A percentile compares a stretch with the other conserved stretches of the same genome.
These are phyloP conservation scores for Aspergillus steynii DNA, from an alignment of 495 filamentous ascomycete species.

Conservation along the genomic window DNA sequence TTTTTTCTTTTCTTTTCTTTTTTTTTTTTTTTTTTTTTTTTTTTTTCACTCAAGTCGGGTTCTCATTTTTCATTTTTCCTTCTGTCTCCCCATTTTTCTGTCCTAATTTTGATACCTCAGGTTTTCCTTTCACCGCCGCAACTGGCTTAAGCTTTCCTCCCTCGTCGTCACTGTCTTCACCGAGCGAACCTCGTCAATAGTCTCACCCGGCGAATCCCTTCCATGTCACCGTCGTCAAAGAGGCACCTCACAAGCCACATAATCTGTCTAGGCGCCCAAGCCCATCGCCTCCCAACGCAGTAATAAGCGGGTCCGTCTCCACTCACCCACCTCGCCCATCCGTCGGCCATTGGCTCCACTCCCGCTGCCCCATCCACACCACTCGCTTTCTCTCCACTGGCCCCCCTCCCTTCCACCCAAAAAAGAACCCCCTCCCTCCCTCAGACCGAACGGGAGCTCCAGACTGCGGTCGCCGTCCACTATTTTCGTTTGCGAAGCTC, in stretches of 20 bases:
- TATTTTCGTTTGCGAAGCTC: constrained; percentile 23
- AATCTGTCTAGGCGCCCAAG: constrained; percentile 13
- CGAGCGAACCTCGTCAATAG: too few species aligned
- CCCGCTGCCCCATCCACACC: constrained; percentile 13
- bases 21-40: background rate
- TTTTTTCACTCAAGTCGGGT: background rate
- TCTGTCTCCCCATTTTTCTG: background rate
- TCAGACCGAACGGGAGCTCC: too few species aligned
- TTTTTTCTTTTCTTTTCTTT: constrained; percentile 1
- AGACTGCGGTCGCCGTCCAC: constrained; percentile 6
- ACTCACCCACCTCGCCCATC: background rate
- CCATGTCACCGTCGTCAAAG: background rate
- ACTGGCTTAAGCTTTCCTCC: too few species aligned
- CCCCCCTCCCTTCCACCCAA: constrained; percentile 13
- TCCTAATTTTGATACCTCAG: background rate
- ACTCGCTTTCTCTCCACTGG: constrained; percentile 5
- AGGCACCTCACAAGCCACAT: constrained; percentile 10
- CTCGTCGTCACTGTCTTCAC: too few species aligned
- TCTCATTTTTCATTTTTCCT: background rate
- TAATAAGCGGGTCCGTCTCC: constrained; percentile 4
- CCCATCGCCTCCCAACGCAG: constrained; percentile 14
- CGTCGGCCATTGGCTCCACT: constrained; percentile 23
- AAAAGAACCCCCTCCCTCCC: constrained; percentile 16
- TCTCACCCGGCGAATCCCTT: too few species aligned
- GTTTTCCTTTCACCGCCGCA: too few species aligned